Evolutionary conservation across 1,284 basidiomycete genomes (phyloP), one percentile per base, ranked within the genome.

Genomic region (Leccinum fuscescens): DNA sequence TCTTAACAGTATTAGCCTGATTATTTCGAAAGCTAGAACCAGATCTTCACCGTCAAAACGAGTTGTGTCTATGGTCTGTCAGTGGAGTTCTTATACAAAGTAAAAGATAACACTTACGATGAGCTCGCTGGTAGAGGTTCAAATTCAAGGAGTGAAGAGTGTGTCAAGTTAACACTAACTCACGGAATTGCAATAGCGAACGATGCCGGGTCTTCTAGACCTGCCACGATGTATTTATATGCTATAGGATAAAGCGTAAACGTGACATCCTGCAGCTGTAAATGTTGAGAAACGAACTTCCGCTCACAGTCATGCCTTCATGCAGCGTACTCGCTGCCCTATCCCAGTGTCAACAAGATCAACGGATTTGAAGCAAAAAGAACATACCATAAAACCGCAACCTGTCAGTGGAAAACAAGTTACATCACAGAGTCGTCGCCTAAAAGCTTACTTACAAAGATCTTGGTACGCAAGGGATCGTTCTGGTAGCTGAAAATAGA

Each of bases 221-320:
- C 55, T 20, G 14, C 44, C 17, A 65, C 29, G 4, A 69, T 53
- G 31, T 51, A 60, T 33, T 70, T 70, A 49, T 66, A 67, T 4
- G 17, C 66, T 67, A 22, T 63, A 11, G 3, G 3, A 11, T 1
- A 11, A 5, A 15, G 17, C 6, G 14, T 52, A 3, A 64, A 39
- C 4, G 6, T 48, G 12, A 56, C 17, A 6, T 62, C 63, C 2
- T 51, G 54, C 4, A 37, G 22, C 4, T n/a, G 1, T 7, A 49
- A 11, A 37, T 6, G 4, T 8, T 7, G 12, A 7, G 0, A 35
- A n/a, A 65, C 66, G 3, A 17, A 65, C 64, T 31, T 17, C 66
- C 63, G 5, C 37, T 14, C 17, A 65, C 4, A 17, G 1, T 27
- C 5, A 63, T 17, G 4, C 44, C 22, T 42, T 65, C 55, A 24